Evolutionary conservation across 2,329 filamentous ascomycete genomes (phyloP), one percentile per base, ranked within the genome.

Genomic region (Magnaporthiopsis incrustans): DNA sequence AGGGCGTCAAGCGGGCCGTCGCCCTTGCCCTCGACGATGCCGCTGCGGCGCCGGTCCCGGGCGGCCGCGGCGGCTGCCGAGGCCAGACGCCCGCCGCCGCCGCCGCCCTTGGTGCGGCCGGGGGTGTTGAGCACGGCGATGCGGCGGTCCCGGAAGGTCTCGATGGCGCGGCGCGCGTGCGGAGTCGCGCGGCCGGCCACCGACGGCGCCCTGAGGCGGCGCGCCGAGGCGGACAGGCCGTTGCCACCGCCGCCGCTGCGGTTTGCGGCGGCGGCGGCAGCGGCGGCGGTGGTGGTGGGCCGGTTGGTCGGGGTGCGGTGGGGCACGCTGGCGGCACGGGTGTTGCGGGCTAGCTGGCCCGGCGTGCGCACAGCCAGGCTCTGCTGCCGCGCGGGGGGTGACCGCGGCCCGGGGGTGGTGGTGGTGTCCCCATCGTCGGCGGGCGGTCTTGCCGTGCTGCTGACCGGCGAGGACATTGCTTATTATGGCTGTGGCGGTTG

Each of bases 111-210:
- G 11, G 11, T 38, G 35, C 82, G 25, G 84, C 85, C 85, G 0
- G 86, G 86, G 0, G 86, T 89, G 61, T 63, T 63, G 66, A 86
- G 80, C 60, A 85, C 77, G 60, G 83, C 83, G 3, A 82, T 81
- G 57, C 86, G 82, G 6, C 85, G 83, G 67, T 82, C 79, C 68
- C 87, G 81, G 63, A 88, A 78, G 38, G 85, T 81, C 59, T 82
- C 79, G 60, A 81, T 81, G 58, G 86, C 86, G 14, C 85, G 85
- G 68, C 82, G 82, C 60, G 82, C 85, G 71, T 89, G 86, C 0
- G 86, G 86, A 25, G 86, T 88, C 10, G 72, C 71, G 26, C 30
- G 57, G 53, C 57, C 57, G 18, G 64, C 67, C 4, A 66, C 66
- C 3, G 79, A 76, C 15, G 77, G 76, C 72, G 79, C 77, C 67